phyloP scores from a whole-genome alignment of 2,329 filamentous ascomycete genomes.

The Claviceps pusilla region DNA sequence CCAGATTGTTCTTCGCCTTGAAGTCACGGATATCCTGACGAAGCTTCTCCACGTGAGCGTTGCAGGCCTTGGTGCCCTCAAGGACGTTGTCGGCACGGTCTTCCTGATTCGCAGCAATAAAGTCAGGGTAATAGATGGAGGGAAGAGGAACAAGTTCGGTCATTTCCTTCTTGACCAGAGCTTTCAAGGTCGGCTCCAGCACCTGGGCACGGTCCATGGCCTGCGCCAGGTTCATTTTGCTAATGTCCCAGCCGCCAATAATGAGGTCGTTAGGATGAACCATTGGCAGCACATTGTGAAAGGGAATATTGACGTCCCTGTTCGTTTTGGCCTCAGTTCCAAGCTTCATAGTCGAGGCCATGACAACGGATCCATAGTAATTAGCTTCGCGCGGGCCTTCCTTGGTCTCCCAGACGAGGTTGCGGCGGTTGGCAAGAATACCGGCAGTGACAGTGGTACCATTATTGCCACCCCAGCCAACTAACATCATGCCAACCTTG shows the following conservation, averaged over 20 bases:
- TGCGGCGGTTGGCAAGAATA: slow-evolving; percentile 85
- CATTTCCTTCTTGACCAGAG: slow-evolving; percentile 86
- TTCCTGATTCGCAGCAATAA: slow-evolving; percentile 97
- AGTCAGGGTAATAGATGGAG: slow-evolving; percentile 97
- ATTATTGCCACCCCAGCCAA: slow-evolving; percentile 97
- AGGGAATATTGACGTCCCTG: slow-evolving; percentile 89
- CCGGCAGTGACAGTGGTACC: slow-evolving; percentile 93
- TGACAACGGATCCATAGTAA: slow-evolving; percentile 96
- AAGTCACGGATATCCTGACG: slow-evolving; percentile 90
- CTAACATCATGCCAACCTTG: slow-evolving; percentile 92
- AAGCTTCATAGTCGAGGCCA: slow-evolving; percentile 95
- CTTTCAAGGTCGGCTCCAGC: slow-evolving; percentile 87
- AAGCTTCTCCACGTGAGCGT: slow-evolving; percentile 81
- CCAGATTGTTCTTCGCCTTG: slow-evolving; percentile 68
- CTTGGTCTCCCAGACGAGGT: slow-evolving; percentile 82
- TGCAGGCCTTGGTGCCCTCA: slow-evolving; percentile 67
- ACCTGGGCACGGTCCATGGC: slow-evolving; percentile 95
- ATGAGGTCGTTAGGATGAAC: slow-evolving; percentile 91
- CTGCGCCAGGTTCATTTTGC: slow-evolving; percentile 69
- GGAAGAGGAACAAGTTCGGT: slow-evolving; percentile 72
- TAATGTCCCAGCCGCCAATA: slow-evolving; percentile 96
- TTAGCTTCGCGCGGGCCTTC: slow-evolving; percentile 76
- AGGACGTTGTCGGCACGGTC: slow-evolving; percentile 87
- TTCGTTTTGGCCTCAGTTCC: slow-evolving; percentile 71
- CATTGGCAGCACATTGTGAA: slow-evolving; percentile 89